Evolutionary conservation across 1,284 basidiomycete species (phyloP), one percentile per base, ranked within the genome.

Genomic region (Rhodotorula mucilaginosa): DNA sequence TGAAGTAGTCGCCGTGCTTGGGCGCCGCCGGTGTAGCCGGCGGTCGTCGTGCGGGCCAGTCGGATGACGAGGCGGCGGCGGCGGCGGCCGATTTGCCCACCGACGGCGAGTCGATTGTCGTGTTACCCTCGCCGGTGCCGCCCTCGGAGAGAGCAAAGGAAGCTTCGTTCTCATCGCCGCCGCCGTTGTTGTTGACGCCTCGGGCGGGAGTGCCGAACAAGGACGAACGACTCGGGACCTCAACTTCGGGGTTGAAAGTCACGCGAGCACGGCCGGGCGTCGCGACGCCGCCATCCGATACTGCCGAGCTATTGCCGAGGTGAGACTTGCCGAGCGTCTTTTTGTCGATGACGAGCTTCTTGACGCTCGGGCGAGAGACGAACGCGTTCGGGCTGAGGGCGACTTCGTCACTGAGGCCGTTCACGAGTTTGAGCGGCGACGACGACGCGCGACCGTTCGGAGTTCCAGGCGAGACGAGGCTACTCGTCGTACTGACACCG

Each of bases 301-400:
- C 54, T 12, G 12, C 15, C 58, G 46, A 58, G 19, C 19, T n/a
- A 34, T 44, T 44, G 39, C 51, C 58, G 21, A 26, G n/a, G 48
- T 57, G 59, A 34, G 68, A 58, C 52, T 51, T 65, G 26, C 78
- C 76, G 26, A 76, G 74, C 31, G 76, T 63, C 68, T 80, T 82
- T 80, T 89, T 91, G 79, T 94, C 90, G 68, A 98, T 82, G 54
- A 95, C 89, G 66, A 99, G 87, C 81, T 97, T 96, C 85, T 98
- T 99, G 73, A 97, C 92, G 80, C 92, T 97, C 69, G 90, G 88
- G 54, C 90, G 86, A 31, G 76, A 90, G 84, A 78, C 88, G 83
- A 79, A 93, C 82, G 83, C 90, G 74, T 85, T 84, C 26, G 84
- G 83, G 23, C 81, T 81, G 15, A 84, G 79, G 0, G 81, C 75